Base-by-base conservation (phyloP, 768 basidiomycete genomes). In the Mycena venus region DNA sequence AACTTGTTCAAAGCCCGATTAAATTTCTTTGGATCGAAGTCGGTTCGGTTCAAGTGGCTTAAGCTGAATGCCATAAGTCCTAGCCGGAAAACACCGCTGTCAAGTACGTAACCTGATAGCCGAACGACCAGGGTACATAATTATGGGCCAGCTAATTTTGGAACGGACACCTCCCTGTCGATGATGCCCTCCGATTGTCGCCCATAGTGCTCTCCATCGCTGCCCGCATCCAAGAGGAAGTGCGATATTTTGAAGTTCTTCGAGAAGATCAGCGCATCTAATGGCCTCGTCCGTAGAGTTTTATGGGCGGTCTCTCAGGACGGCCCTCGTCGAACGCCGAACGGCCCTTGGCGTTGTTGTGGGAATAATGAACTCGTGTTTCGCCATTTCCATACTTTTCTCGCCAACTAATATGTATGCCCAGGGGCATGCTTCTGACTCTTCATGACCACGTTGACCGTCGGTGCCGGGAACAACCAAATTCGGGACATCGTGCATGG, bases 311-410 rank as follows among this genome's bases (percentile, higher is more conserved):
- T 4, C 0, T 60, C 58, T 0, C 17, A 69, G 68, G 68, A 49
- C 23, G 49, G 31, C 44, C 11, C 4, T 68, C 2, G 27, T 68
- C 21, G 68, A 68, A 44, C 68, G 56, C 17, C 40, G 68, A 9
- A 60, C 23, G 15, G 56, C 58, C 4, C 68, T 68, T n/a, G 27
- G 36, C 3, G 21, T 68, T 10, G 4, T 68, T 11, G 23, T 60
- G 55, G 58, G 31, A 6, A 19, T 68, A 14, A 21, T 68, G 14
- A 68, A 68, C 44, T 68, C 68, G 68, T 60, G 31, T 21, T 56
- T 58, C 40, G n/a, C 6, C 44, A 7, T 31, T 2, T 8, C n/a
- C n/a, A n/a, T n/a, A n/a, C n/a, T n/a, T n/a, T n/a, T n/a, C n/a
- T n/a, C n/a, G n/a, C n/a, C n/a, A n/a, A n/a, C n/a, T n/a, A n/a